Evolutionary conservation across 306 rosid species (phyloP), one percentile per base, ranked within the genome.

Genomic region (Prunus davidiana): DNA sequence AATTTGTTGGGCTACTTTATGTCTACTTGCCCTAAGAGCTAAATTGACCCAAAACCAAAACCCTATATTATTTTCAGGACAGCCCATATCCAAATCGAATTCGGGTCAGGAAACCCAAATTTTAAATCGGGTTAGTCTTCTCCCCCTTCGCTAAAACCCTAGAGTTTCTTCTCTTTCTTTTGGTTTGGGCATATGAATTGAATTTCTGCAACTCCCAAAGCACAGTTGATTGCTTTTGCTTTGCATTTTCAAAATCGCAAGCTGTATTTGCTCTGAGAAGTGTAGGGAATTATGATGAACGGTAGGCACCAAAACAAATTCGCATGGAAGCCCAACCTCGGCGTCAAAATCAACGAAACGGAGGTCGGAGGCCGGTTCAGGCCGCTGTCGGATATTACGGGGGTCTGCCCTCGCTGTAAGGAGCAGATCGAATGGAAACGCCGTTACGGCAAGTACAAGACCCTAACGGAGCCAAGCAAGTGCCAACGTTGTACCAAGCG

Each of bases 391-490:
- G 97, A 89, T 22, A 78, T 92, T 34, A 88, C 93, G 6, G 97
- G 98, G 0, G 97, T 92, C 5, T 95, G 99, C 75, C 91, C 81
- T 38, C 97, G 99, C 45, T 95, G 97, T 52, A 95, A 73, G 79
- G 97, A 90, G 0, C 97, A 95, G 75, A 89, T 95, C 50, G 99
- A 95, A 19, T 92, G 97, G 97, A 92, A 92, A 71, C 96, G 97
- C 74, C 92, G 91, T 24, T 92, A 92, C 55, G 97, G 97, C 4
- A 95, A 92, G 71, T 95, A 92, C 87, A 95, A 95, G 87, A 67
- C 91, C 51, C 93, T 95, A 54, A 45, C 86, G 18, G 88, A 92
- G 75, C 98, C 97, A 12, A 85, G 97, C 12, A 95, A 92, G 84
- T 95, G 97, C 67, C 99, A 92, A 84, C 80, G 74, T 73, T 95